Evolutionary conservation across 768 basidiomycete genomes (phyloP).

Genomic region (Xerocomus brunneocitrinus): DNA sequence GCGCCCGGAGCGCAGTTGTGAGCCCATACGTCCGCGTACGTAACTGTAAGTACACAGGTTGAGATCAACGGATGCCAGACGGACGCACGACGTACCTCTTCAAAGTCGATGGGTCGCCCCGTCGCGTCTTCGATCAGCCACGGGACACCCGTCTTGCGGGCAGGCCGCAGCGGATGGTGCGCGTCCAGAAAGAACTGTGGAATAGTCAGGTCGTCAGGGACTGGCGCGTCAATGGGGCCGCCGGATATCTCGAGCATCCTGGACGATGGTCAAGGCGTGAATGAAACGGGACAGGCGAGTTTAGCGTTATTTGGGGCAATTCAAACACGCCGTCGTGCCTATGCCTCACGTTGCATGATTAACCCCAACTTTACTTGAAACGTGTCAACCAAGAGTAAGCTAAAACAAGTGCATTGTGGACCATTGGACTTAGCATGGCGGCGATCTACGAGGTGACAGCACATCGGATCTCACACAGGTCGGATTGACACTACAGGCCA

Average conservation of each 20-base stretch:
- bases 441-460: neutral
- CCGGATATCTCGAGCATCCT: constrained; percentile 21
- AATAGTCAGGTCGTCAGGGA: constrained; percentile 60
- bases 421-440: too few relatives aligned
- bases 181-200: constrained; percentile 62
- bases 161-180: constrained; percentile 41
- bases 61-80: neutral
- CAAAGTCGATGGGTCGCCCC: constrained; percentile 39
- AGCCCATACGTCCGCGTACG: constrained; percentile 44
- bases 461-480: too few relatives aligned
- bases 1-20: constrained; percentile 49
- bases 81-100: constrained; percentile 39
- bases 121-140: constrained; percentile 59
- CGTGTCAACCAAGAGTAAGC: too few relatives aligned
- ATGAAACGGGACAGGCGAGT: too few relatives aligned
- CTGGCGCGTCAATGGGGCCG: constrained; percentile 32
- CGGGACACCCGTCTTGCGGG: constrained; percentile 40
- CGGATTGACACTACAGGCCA: too few relatives aligned
- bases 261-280: neutral
- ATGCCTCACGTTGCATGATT: too few relatives aligned
- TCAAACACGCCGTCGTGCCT: too few relatives aligned
- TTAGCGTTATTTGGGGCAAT: neutral
- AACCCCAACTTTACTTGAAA: too few relatives aligned
- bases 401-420: too few relatives aligned
- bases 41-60: constrained; percentile 24